phyloP scores from a whole-genome alignment of 768 basidiomycete species.

The Psilocybe tampanensis region DNA sequence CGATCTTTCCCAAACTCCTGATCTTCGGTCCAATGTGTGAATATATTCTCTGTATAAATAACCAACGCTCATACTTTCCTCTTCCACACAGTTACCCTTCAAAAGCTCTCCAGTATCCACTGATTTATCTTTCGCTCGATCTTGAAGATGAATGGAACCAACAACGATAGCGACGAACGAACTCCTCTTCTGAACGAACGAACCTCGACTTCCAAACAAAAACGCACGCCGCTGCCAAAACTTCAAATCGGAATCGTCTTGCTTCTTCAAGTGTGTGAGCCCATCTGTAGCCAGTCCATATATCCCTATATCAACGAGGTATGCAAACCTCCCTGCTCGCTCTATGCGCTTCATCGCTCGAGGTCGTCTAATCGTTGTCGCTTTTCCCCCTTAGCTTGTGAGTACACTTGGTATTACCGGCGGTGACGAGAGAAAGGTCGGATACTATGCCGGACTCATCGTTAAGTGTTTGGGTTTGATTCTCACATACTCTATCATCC shows the following conservation, averaged over 20 bases:
- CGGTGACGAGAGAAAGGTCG: conserved; percentile 62
- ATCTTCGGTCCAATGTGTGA: not conserved
- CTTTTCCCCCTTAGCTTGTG: conserved; percentile 46
- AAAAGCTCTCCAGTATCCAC: too few relatives aligned
- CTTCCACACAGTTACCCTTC: too few relatives aligned
- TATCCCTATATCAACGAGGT: conserved; percentile 59
- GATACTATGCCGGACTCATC: conserved; percentile 70
- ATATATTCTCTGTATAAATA: not conserved
- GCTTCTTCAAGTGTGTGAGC: conserved; percentile 46
- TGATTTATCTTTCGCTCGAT: not conserved
- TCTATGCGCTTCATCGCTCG: not conserved
- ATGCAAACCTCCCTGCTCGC: not conserved
- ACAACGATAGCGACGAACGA: conserved; percentile 19
- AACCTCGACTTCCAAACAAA: conserved; percentile 4
- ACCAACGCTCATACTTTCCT: too few relatives aligned
- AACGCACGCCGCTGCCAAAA: conserved; percentile 40
- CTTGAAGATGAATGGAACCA: conserved; percentile 11
- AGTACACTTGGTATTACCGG: conserved; percentile 62
- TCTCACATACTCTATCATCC: not conserved
- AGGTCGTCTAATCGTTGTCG: too few relatives aligned
- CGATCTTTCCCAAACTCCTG: not conserved
- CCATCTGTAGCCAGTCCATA: conserved; percentile 49
- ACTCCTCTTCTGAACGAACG: conserved; percentile 19
- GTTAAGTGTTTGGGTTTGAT: conserved; percentile 22
- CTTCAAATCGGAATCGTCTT: conserved; percentile 44